Evolutionary conservation across 768 basidiomycete genomes (phyloP), one percentile per base, ranked within the genome.

Genomic region (Lactarius trivialis): DNA sequence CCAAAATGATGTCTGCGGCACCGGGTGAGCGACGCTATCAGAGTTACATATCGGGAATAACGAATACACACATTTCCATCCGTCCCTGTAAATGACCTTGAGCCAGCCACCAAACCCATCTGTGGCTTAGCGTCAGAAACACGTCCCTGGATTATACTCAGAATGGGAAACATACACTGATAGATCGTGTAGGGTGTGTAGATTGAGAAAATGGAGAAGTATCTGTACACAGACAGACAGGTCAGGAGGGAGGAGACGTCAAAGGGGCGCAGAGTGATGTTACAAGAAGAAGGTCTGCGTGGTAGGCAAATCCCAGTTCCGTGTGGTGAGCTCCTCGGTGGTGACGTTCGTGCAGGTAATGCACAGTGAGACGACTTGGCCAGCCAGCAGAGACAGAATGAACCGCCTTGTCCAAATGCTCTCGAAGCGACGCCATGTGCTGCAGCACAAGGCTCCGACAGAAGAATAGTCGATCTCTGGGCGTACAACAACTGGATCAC

Each of bases 111-210:
- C 84, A 62, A 88, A 78, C n/a, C 91, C 91, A 69, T 94, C 91
- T 93, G 66, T 51, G 36, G 58, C 37, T 2, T 30, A 11, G 9
- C 19, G 32, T 56, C 28, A 60, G 37, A 32, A 58, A 19, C 45
- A 26, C 30, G 6, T 26, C n/a, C 26, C 11, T 48, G 45, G 12
- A 48, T 24, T 12, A 24, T 19, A 5, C 7, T 17, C 33, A 51
- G 53, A 24, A 56, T 24, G 19, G 1, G 28, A 36, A 4, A 71
- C 88, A 58, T 67, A 92, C 90, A 94, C 76, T 84, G 78, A 71
- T 91, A 93, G 36, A 94, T 89, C 39, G 92, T 94, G 76, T 91
- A 93, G 0, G 92, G 92, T 26, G 92, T 92, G 71, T 93, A 94
- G 58, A 84, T 74, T 30, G 79, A 51, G 71, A 88, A 89, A 26